Conservation (phyloP, 2,329 filamentous ascomycete species). For the Aspergillus hiratsukae region DNA sequence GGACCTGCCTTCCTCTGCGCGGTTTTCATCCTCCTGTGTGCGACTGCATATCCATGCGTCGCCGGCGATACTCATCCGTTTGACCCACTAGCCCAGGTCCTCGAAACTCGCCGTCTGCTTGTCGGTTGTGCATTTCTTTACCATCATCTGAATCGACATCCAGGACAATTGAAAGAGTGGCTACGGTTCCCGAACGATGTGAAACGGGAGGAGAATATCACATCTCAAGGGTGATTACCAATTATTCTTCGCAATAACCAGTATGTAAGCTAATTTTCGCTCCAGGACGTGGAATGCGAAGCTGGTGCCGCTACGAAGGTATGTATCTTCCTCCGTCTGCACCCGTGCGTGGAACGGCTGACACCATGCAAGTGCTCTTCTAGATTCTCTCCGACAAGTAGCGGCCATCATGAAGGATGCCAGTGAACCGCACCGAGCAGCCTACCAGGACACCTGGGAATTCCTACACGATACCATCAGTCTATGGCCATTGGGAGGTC, state of each 20-base stretch:
- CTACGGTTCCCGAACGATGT: slow-evolving; percentile 15
- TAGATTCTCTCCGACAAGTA: slow-evolving; percentile 21
- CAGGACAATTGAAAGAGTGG: slow-evolving; percentile 24
- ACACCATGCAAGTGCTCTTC: slow-evolving; percentile 16
- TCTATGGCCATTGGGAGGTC: slow-evolving; percentile 25
- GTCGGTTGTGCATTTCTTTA: slow-evolving; percentile 29
- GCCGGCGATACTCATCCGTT: slow-evolving; percentile 19
- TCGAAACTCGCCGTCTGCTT: slow-evolving; percentile 27
- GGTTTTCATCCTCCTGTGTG: slow-evolving; percentile 37
- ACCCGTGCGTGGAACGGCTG: slow-evolving; percentile 1
- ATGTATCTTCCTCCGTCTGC: background rate
- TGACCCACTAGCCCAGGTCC: slow-evolving; percentile 23
- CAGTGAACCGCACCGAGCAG: slow-evolving; percentile 8
- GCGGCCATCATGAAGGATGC: slow-evolving; percentile 13
- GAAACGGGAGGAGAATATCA: slow-evolving; percentile 7
- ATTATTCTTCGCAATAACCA: background rate
- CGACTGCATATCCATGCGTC: slow-evolving; percentile 28
- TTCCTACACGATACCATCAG: slow-evolving; percentile 22
- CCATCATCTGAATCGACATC: slow-evolving; percentile 17
- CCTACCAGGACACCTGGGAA: slow-evolving; percentile 24
- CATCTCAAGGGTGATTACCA: slow-evolving; percentile 6
- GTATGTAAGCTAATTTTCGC: background rate
- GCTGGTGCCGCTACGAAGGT: slow-evolving; percentile 14
- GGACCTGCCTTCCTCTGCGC: slow-evolving; percentile 41
- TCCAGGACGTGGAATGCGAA: slow-evolving; percentile 7